Percentiles rank a stretch among this genome's conserved stretches.
These are phyloP conservation scores for Atkinsonella texensis DNA, from an alignment of 2,329 filamentous ascomycete species.

Conservation along the genomic window DNA sequence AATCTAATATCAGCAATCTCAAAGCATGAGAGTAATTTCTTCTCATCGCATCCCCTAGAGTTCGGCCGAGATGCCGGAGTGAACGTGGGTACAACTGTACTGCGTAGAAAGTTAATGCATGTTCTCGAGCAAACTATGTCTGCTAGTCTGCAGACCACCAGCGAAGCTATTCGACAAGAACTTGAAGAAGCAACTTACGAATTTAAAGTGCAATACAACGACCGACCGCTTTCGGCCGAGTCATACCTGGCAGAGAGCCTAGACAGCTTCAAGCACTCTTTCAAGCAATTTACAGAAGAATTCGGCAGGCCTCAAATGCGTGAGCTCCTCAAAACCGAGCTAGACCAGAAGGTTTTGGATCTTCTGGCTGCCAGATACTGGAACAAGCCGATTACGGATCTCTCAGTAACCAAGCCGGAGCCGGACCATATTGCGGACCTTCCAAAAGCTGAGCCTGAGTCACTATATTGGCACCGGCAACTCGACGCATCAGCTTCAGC, in stretches of 20 bases:
- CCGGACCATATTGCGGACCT: slow-evolving; percentile 64
- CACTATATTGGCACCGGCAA: slow-evolving; percentile 85
- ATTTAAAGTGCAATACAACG: slow-evolving; percentile 99
- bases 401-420: slow-evolving; percentile 55
- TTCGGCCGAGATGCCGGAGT: slow-evolving; percentile 65
- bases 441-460: slow-evolving; percentile 73
- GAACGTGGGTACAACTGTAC: slow-evolving; percentile 68
- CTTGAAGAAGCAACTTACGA: slow-evolving; percentile 95
- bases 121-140: slow-evolving; percentile 97
- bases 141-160: slow-evolving; percentile 74
- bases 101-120: slow-evolving; percentile 94
- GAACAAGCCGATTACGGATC: slow-evolving; percentile 87
- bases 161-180: slow-evolving; percentile 86
- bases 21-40: slow-evolving; percentile 81
- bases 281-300: slow-evolving; percentile 81
- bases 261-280: slow-evolving; percentile 94
- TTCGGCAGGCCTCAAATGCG: slow-evolving; percentile 87
- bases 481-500: slow-evolving; percentile 84
- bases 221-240: slow-evolving; percentile 85
- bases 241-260: slow-evolving; percentile 93
- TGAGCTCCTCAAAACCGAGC: slow-evolving; percentile 76
- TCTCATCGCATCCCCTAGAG: slow-evolving; percentile 68
- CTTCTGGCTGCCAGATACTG: slow-evolving; percentile 88
- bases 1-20: slow-evolving; percentile 73
- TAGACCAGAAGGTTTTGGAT: slow-evolving; percentile 91